Percentiles rank a stretch among this genome's conserved stretches.
These are phyloP conservation scores for Calendula officinalis DNA, from an alignment of 129 eudicot species.

Conservation along the genomic window DNA sequence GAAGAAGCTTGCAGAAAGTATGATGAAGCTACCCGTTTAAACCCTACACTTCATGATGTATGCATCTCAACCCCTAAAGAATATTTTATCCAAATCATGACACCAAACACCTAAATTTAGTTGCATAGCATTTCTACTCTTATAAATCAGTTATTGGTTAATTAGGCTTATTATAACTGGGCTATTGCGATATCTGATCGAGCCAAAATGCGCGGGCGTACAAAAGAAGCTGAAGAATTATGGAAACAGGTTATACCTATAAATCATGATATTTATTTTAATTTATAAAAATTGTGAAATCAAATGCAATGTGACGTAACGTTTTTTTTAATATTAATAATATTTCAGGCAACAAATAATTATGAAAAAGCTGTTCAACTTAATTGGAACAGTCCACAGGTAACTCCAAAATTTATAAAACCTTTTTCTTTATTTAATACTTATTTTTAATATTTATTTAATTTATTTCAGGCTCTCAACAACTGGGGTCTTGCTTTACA, in stretches of 20 bases:
- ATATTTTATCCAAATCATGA: neutral
- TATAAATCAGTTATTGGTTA: conserved; percentile 3
- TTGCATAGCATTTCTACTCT: conserved; percentile 6
- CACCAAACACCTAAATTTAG: neutral
- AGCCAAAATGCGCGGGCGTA: conserved; percentile 96
- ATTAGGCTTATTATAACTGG: conserved; percentile 93
- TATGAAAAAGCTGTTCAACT: conserved; percentile 92
- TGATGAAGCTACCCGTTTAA: conserved; percentile 85
- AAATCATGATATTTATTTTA: conserved; percentile 2
- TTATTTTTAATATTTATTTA: neutral
- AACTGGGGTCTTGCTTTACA: conserved; percentile 96
- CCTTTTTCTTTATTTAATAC: neutral
- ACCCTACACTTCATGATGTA: conserved; percentile 91
- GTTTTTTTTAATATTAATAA: conserved; percentile 10
- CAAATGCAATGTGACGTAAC: neutral
- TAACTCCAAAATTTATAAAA: conserved; percentile 24
- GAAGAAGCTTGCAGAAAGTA: conserved; percentile 97
- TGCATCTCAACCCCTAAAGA: conserved; percentile 12
- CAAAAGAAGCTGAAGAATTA: conserved; percentile 94
- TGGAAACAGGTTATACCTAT: conserved; percentile 72
- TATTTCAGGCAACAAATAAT: conserved; percentile 81
- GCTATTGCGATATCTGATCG: conserved; percentile 97
- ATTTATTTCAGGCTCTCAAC: conserved; percentile 69
- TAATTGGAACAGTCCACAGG: conserved; percentile 99
- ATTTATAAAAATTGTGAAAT: conserved; percentile 10